Base-by-base conservation (phyloP, 2,329 filamentous ascomycete genomes). In the Teratosphaeria gauchensis region DNA sequence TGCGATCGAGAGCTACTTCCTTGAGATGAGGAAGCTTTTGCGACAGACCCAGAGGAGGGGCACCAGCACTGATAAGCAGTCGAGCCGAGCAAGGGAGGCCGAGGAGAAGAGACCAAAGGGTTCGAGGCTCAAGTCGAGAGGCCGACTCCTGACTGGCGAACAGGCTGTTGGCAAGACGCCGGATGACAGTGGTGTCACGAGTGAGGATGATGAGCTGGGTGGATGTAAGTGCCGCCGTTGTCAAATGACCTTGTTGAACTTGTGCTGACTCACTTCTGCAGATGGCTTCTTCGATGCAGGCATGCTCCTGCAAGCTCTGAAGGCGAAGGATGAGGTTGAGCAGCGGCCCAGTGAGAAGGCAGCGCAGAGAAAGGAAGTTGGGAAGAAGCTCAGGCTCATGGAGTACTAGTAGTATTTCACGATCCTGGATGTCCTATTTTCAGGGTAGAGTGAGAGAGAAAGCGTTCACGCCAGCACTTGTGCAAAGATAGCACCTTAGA, bases 271-370 rank as follows among this genome's bases (percentile, higher is more conserved):
- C 48, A 7, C 19, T 42, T 35, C 9, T 54, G 51, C 70, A 96
- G 92, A 96, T 78, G 92, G 92, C 33, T 96, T 97, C 79, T 97
- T 97, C 75, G 92, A 97, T 72, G 91, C 92, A 0, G 92, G 92
- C 14, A 95, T 96, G 90, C 82, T 96, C 4, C 80, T 94, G 28
- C 89, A 95, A 72, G 90, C 91, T 1, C 83, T 96, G 59, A 92
- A 92, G 71, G 87, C 86, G 2, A 82, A 87, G 55, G 63, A 82
- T 16, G 80, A 84, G 58, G 78, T 76, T 3, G 72, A 77, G 5
- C 80, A 83, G 56, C 68, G 65, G 35, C 71, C 75, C 2, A 77
- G 74, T 51, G 81, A 84, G 62, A 78, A 83, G 58, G 84, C 84
- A 19, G 81, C 80, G 4, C 81, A 82, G 51, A 78, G 87, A 62